Conservation (phyloP, 2,329 filamentous ascomycete species). For the Aspergillus ibericus region DNA sequence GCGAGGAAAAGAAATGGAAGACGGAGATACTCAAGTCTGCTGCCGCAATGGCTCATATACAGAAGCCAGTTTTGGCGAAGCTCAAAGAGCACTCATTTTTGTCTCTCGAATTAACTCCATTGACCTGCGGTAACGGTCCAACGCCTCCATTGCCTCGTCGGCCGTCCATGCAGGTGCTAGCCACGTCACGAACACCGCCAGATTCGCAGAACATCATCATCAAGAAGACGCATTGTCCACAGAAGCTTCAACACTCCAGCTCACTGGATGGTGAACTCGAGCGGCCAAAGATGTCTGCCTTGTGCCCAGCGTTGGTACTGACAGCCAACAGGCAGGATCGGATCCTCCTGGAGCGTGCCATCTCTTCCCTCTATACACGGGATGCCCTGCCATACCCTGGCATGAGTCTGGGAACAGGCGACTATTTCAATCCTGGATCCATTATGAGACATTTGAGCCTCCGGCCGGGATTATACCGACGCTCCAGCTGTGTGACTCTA, state of each 20-base stretch:
- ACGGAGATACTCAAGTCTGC: conserved; percentile 60
- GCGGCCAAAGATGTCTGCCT: conserved; percentile 77
- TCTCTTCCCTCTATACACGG: conserved; percentile 81
- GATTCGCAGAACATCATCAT: conserved; percentile 76
- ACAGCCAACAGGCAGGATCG: conserved; percentile 74
- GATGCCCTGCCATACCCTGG: conserved; percentile 80
- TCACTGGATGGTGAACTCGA: conserved; percentile 60
- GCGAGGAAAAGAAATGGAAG: conserved; percentile 80
- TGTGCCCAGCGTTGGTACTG: conserved; percentile 67
- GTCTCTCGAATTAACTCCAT: conserved; percentile 67
- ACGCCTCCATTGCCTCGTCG: conserved; percentile 57
- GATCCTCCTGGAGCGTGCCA: conserved; percentile 69
- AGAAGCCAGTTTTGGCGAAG: conserved; percentile 43
- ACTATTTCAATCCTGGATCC: conserved; percentile 71
- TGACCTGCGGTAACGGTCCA: conserved; percentile 74
- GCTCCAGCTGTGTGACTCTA: conserved; percentile 58
- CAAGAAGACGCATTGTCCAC: conserved; percentile 75
- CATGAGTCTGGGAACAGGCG: conserved; percentile 66
- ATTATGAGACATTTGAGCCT: conserved; percentile 87
- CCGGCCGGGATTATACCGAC: conserved; percentile 71
- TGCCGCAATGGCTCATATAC: conserved; percentile 51
- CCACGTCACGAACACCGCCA: conserved; percentile 68
- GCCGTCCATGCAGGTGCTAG: conserved; percentile 75
- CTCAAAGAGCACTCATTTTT: conserved; percentile 44
- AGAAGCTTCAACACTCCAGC: conserved; percentile 53